Conservation (phyloP, 257 asterid genomes). For the Solanum megistacrolobum region DNA sequence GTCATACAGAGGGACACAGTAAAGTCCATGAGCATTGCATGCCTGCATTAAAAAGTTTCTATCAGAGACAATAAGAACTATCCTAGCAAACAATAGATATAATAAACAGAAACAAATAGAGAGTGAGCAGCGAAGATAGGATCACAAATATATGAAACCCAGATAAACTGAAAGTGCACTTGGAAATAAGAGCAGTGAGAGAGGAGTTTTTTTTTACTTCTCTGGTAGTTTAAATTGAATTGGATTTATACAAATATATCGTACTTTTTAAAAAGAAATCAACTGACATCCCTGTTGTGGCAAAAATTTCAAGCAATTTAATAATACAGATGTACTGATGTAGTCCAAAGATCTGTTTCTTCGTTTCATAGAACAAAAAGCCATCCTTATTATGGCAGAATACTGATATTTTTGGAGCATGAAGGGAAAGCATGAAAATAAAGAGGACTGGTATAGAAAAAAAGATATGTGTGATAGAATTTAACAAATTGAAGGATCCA, state of each 20-base stretch:
- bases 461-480: neutral
- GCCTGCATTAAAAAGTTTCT: slow-evolving; percentile 51
- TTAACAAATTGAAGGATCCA: neutral
- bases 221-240: neutral
- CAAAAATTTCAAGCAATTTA: neutral
- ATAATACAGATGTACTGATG: neutral
- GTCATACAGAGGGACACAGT: slow-evolving; percentile 88
- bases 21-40: slow-evolving; percentile 91
- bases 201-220: neutral
- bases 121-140: neutral
- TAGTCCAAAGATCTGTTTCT: neutral
- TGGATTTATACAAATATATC: neutral
- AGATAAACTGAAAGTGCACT: neutral
- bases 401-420: neutral
- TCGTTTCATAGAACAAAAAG: neutral
- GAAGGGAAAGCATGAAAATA: neutral
- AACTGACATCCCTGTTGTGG: neutral
- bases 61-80: slow-evolving; percentile 9
- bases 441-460: neutral
- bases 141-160: neutral
- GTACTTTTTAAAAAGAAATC: neutral
- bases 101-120: neutral
- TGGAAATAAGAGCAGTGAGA: neutral
- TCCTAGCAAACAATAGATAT: neutral
- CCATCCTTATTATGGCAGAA: neutral